Evolutionary conservation across 1,284 basidiomycete species (phyloP).

Genomic region (Ceratobasidium sp.): DNA sequence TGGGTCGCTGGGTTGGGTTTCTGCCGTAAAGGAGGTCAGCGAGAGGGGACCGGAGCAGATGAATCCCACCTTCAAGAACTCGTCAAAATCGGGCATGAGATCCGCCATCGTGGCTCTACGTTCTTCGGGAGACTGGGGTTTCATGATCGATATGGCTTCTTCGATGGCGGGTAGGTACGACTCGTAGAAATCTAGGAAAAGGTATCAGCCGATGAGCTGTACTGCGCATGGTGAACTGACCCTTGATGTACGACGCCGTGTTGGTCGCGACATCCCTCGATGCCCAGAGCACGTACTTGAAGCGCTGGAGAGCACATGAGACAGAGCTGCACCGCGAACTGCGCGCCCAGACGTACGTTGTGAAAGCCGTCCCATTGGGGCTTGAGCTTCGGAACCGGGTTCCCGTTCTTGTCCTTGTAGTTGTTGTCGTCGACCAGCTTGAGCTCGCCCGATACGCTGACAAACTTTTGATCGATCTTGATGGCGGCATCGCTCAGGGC

Average conservation of each 20-base stretch:
- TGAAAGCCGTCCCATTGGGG: slow-evolving; percentile 2
- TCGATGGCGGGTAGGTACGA: neutral
- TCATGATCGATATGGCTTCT: neutral
- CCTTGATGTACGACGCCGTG: slow-evolving; percentile 1
- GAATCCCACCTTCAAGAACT: slow-evolving; percentile 3
- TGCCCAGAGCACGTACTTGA: neutral
- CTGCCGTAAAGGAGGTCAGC: neutral
- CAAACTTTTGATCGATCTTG: neutral
- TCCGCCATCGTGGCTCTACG: neutral
- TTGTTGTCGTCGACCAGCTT: neutral
- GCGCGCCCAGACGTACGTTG: neutral
- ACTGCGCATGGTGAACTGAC: neutral
- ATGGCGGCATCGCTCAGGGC: neutral
- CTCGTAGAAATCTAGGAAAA: neutral
- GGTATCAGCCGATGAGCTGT: neutral
- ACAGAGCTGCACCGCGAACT: neutral
- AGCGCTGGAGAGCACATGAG: neutral
- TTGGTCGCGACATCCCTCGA: neutral
- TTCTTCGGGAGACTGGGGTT: neutral
- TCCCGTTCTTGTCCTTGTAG: slow-evolving; percentile 16
- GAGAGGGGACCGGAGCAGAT: neutral
- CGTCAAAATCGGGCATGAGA: neutral
- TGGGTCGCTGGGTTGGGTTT: neutral
- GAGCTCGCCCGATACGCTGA: neutral
- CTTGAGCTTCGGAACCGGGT: slow-evolving; percentile 1